Evolutionary conservation across 495 filamentous ascomycete genomes (phyloP).

Genomic region (Chaetomium fimeti): DNA sequence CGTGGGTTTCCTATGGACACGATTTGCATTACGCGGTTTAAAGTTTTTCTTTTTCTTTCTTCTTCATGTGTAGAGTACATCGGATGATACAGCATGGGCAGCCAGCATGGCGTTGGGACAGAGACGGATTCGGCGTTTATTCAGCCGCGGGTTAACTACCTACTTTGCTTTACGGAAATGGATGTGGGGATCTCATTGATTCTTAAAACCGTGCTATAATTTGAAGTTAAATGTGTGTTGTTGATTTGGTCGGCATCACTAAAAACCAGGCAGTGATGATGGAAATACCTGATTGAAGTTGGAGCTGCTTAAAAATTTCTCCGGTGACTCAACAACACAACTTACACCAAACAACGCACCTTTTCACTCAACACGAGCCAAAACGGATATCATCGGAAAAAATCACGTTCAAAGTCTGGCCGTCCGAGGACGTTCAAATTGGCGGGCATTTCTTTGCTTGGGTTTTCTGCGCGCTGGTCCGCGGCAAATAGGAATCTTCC

Average conservation of each 20-base stretch:
- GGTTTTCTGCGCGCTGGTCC: constrained; percentile 28
- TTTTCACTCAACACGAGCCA: neutral
- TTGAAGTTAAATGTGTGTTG: neutral
- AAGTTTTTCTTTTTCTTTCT: neutral
- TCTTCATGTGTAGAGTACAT: neutral
- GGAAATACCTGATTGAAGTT: neutral
- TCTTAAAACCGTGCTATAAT: neutral
- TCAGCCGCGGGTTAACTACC: neutral
- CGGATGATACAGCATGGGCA: neutral
- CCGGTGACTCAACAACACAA: constrained; percentile 30
- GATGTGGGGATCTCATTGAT: neutral
- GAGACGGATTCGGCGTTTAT: neutral
- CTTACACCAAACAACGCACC: constrained; percentile 2
- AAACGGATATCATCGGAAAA: neutral
- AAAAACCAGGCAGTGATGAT: constrained; percentile 6
- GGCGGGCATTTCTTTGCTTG: constrained; percentile 15
- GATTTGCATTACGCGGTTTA: neutral
- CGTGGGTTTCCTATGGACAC: neutral
- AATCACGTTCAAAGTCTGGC: neutral
- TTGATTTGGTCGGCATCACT: neutral
- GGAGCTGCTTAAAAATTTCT: constrained; percentile 17
- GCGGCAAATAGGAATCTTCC: constrained; percentile 21
- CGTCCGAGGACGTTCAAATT: constrained; percentile 15
- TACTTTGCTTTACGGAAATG: neutral
- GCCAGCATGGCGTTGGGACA: constrained; percentile 9